Evolutionary conservation across 2,329 filamentous ascomycete species (phyloP).

Genomic region (Ophiocordyceps polyrhachis-furcata): DNA sequence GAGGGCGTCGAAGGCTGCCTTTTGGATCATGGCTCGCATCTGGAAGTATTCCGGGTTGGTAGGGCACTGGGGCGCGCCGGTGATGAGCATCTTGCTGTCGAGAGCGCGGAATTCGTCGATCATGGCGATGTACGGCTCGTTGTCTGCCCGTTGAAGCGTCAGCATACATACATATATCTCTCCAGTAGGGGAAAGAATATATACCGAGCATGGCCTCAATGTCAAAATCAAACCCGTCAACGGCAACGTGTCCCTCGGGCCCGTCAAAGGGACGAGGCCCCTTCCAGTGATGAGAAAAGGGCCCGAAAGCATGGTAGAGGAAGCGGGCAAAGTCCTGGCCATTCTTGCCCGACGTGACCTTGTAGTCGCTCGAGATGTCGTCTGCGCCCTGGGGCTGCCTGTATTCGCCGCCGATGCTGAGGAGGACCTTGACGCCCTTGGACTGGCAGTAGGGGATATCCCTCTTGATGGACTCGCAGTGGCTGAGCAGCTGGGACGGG

Average conservation of each 20-base stretch:
- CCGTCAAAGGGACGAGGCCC: conserved; percentile 21
- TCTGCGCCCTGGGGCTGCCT: conserved; percentile 1
- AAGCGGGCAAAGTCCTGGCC: conserved; percentile 19
- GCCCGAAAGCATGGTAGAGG: conserved; percentile 20
- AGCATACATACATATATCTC: too few species aligned
- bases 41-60: conserved; percentile 9
- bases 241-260: conserved; percentile 7
- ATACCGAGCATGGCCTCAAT: conserved; percentile 16
- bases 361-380: conserved; percentile 12
- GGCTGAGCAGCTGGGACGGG: conserved; percentile 15
- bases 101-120: conserved; percentile 16
- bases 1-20: conserved; percentile 21
- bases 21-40: conserved; percentile 19
- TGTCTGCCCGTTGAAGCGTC: conserved; percentile 7
- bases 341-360: conserved; percentile 11
- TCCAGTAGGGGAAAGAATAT: too few species aligned
- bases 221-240: conserved; percentile 26
- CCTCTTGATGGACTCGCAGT: conserved; percentile 17
- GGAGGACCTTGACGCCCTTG: conserved; percentile 22
- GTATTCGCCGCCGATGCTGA: conserved; percentile 21
- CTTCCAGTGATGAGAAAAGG: conserved; percentile 11
- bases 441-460: conserved; percentile 23
- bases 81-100: conserved; percentile 16
- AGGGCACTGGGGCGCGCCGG: conserved; percentile 26
- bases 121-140: conserved; percentile 19